Conservation (phyloP, 768 basidiomycete genomes). For the Crucibulum laeve region DNA sequence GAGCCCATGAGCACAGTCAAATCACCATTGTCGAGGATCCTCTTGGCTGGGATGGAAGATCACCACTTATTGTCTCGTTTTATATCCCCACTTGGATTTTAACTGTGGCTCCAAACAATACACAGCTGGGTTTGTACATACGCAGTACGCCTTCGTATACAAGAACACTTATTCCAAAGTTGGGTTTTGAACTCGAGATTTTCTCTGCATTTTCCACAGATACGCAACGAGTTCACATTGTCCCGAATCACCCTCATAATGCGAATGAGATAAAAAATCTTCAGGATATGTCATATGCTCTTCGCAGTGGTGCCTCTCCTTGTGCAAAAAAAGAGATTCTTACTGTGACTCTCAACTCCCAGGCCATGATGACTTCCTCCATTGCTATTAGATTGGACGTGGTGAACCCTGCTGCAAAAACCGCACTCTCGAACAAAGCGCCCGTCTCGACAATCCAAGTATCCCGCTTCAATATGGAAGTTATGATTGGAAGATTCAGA, state of each 20-base stretch:
- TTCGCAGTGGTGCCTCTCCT: not conserved
- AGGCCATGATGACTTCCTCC: constrained; percentile 5
- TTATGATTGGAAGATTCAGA: constrained; percentile 19
- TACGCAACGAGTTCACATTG: constrained; percentile 21
- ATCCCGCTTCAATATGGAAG: constrained; percentile 25
- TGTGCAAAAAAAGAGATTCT: not conserved
- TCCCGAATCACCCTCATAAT: constrained; percentile 22
- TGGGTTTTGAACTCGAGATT: constrained; percentile 20
- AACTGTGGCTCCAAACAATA: constrained; percentile 10
- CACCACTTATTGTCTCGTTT: constrained; percentile 31
- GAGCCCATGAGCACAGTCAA: constrained; percentile 2
- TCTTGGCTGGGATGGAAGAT: constrained; percentile 24
- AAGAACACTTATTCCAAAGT: constrained; percentile 12
- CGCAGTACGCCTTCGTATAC: constrained; percentile 14
- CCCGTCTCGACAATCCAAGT: constrained; percentile 17
- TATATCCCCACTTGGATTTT: constrained; percentile 27
- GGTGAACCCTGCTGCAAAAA: constrained; percentile 10
- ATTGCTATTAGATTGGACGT: constrained; percentile 18
- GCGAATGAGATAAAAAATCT: constrained; percentile 9
- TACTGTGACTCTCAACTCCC: constrained; percentile 8
- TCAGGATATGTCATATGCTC: constrained; percentile 2
- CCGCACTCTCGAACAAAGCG: constrained; percentile 15
- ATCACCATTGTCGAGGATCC: constrained; percentile 25
- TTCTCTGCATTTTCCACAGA: constrained; percentile 24
- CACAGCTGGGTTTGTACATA: constrained; percentile 22